phyloP scores from a whole-genome alignment of 495 filamentous ascomycete genomes.

The Cetradonia linearis region DNA sequence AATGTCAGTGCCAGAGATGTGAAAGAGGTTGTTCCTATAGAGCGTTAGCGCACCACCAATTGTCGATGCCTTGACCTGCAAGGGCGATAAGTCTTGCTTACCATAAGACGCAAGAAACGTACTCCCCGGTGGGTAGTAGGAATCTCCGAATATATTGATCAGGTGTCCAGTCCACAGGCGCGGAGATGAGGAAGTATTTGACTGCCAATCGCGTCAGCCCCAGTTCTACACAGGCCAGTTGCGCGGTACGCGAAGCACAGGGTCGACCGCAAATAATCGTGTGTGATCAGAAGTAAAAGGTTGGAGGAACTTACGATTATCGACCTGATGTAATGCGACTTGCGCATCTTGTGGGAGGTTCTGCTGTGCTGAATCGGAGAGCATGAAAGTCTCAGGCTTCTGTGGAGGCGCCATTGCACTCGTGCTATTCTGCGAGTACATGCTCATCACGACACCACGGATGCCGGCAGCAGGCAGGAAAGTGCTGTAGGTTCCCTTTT shows the following conservation, averaged over 20 bases:
- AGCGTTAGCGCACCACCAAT: slow-evolving; percentile 26
- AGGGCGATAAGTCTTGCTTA: slow-evolving; percentile 34
- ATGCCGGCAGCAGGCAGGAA: slow-evolving; percentile 6
- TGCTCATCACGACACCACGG: slow-evolving; percentile 22
- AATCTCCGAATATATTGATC: slow-evolving; percentile 97
- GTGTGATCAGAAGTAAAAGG: neutral
- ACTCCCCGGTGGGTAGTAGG: slow-evolving; percentile 91
- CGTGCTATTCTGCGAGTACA: slow-evolving; percentile 43
- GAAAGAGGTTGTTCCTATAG: slow-evolving; percentile 92
- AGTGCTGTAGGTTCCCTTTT: neutral
- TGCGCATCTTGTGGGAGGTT: slow-evolving; percentile 92
- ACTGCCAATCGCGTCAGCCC: slow-evolving; percentile 44
- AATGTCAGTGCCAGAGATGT: slow-evolving; percentile 97
- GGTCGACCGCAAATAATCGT: neutral
- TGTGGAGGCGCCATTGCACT: slow-evolving; percentile 60
- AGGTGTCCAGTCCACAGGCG: slow-evolving; percentile 92
- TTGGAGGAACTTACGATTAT: slow-evolving; percentile 71
- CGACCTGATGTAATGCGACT: slow-evolving; percentile 94
- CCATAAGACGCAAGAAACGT: slow-evolving; percentile 97
- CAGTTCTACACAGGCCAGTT: slow-evolving; percentile 4
- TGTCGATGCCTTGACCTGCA: neutral
- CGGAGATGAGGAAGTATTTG: slow-evolving; percentile 99
- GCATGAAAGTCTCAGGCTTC: slow-evolving; percentile 97
- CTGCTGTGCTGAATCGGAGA: slow-evolving; percentile 91
- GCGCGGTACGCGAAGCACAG: slow-evolving; percentile 18